These are phyloP conservation scores for Stereocaulon alpinum DNA, from an alignment of 495 filamentous ascomycete species.

Conservation along the genomic window DNA sequence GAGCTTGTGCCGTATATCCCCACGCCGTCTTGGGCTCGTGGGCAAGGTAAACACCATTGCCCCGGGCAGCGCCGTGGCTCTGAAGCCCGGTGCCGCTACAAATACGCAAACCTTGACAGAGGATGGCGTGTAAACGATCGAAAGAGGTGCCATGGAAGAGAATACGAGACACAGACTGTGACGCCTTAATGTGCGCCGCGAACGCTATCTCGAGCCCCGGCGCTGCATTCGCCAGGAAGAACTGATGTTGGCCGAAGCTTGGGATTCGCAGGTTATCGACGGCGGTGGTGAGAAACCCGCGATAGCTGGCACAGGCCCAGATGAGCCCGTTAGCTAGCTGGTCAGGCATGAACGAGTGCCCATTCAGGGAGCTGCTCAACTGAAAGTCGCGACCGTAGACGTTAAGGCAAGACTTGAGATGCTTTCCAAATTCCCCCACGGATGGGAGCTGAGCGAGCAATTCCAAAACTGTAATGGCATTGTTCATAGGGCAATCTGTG, in stretches of 20 bases:
- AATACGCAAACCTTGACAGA: background rate
- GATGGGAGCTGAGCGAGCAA: background rate
- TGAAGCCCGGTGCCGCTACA: background rate
- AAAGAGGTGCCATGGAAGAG: conserved; percentile 5
- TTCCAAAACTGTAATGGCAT: background rate
- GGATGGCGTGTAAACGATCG: conserved; percentile 4
- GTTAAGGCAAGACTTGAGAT: background rate
- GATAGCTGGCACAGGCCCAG: background rate
- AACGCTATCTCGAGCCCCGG: conserved; percentile 3
- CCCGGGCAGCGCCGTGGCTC: background rate
- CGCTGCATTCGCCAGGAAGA: conserved; percentile 1
- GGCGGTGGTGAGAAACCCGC: background rate
- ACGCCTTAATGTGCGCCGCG: background rate
- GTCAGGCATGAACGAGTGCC: background rate
- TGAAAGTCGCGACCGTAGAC: background rate
- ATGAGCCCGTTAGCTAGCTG: background rate
- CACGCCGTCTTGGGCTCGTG: background rate
- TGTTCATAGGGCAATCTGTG: background rate
- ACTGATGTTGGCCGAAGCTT: background rate
- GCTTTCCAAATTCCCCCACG: background rate
- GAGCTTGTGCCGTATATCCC: background rate
- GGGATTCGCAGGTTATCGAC: background rate
- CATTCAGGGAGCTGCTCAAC: background rate
- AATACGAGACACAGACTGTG: background rate
- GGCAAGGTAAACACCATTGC: background rate